phyloP scores from a whole-genome alignment of 2,329 filamentous ascomycete species.

The Pseudopyricularia javanii region DNA sequence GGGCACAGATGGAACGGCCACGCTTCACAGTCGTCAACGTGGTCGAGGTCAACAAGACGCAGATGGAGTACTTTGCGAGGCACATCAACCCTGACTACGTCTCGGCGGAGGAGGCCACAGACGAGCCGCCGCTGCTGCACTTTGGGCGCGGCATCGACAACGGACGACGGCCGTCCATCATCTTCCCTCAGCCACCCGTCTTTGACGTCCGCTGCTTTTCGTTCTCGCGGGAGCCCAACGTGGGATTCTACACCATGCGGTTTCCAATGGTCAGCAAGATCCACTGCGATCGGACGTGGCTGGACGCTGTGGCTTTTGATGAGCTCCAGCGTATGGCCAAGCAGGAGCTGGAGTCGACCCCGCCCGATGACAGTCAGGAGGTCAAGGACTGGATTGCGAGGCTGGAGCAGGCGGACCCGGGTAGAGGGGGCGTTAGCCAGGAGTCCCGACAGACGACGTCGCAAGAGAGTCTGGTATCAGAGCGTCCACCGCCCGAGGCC shows the following conservation, averaged over 20 bases:
- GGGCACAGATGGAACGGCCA: constrained; percentile 41
- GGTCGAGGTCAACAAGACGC: constrained; percentile 39
- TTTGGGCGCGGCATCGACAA: constrained; percentile 30
- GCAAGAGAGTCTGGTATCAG: background rate
- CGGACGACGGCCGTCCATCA: constrained; percentile 26
- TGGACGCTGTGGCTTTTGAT: constrained; percentile 55
- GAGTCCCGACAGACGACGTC: constrained; percentile 15
- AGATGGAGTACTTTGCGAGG: constrained; percentile 36
- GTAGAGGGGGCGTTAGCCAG: constrained; percentile 26
- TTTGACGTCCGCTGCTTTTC: constrained; percentile 72
- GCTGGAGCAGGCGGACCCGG: constrained; percentile 42
- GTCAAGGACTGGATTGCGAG: constrained; percentile 47
- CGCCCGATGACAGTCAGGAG: constrained; percentile 45
- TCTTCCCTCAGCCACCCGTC: constrained; percentile 61
- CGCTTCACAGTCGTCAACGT: constrained; percentile 55
- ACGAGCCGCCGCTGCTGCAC: constrained; percentile 29
- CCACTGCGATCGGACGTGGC: constrained; percentile 60
- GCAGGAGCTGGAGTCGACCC: constrained; percentile 35
- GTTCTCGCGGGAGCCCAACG: constrained; percentile 61
- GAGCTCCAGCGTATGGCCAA: constrained; percentile 55
- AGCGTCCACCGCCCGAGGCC: background rate
- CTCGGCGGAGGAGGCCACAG: constrained; percentile 17
- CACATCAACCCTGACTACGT: constrained; percentile 32
- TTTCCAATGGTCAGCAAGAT: constrained; percentile 69
- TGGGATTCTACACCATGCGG: constrained; percentile 59